Evolutionary conservation across 2,329 filamentous ascomycete genomes (phyloP), one percentile per base, ranked within the genome.

Genomic region (Tolypocladium amazonense): DNA sequence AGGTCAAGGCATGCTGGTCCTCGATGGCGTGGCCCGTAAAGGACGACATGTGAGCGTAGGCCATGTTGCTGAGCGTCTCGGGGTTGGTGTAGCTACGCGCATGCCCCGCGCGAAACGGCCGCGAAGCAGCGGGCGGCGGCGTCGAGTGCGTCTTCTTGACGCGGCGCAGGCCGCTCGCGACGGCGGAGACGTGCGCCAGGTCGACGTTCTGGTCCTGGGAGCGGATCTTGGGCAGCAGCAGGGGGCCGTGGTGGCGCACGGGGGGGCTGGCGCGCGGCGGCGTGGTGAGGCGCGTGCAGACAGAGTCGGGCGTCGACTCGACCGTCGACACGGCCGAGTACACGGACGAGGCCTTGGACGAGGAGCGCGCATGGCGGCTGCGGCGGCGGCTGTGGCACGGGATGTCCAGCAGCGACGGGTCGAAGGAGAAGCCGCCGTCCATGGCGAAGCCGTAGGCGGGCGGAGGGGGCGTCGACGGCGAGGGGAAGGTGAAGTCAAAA

Each of bases 211-310:
- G 88, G 75, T 96, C 91, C 75, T 94, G 91, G 47, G 84, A 84
- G 62, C 91, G 84, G 76, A 95, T 92, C 81, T 92, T 94, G 69
- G 91, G 91, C 38, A 96, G 80, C 61, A 96, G 79, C 56, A 90
- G 79, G 57, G 90, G 90, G 58, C 90, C 90, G 75, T 92, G 88
- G 62, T 90, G 88, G 62, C 87, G 83, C 66, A 92, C 83, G 62
- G 90, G 89, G 39, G 89, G 88, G 64, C 82, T 80, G 58, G 81
- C 82, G 58, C 80, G 77, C 47, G 80, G 76, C 45, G 89, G 89
- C 15, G 88, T 92, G 58, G 86, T 88, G 66, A 84, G 79, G 65
- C 82, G 79, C 25, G 87, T 89, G 76, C 83, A 81, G 66, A 85
- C 79, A 52, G 88, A 89, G 71, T 88, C 88, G 59, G 80, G 76